phyloP scores from a whole-genome alignment of 805 yeast genomes.

The Candida nanaspora region DNA sequence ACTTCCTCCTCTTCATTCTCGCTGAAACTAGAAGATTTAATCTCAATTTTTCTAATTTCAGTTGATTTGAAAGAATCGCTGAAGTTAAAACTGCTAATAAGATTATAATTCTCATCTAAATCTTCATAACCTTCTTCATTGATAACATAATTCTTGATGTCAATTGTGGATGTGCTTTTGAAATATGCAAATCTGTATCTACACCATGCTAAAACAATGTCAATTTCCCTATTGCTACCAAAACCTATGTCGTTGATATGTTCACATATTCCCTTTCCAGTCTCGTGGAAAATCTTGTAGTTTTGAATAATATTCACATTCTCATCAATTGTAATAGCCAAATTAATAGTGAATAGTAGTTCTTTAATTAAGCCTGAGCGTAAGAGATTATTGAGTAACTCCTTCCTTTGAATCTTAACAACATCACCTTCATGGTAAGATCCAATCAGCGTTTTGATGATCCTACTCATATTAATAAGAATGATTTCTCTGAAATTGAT shows the following conservation, averaged over 20 bases:
- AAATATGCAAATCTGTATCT: conserved; percentile 30
- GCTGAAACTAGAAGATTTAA: conserved; percentile 8
- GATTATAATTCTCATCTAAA: conserved; percentile 20
- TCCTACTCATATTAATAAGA: conserved; percentile 11
- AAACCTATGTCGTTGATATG: conserved; percentile 4
- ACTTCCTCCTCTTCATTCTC: conserved; percentile 4
- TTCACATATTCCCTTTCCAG: conserved; percentile 17
- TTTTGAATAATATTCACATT: conserved; percentile 19
- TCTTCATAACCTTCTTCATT: conserved; percentile 38
- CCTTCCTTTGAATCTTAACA: conserved; percentile 5
- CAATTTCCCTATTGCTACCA: conserved; percentile 12
- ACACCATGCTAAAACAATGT: conserved; percentile 21
- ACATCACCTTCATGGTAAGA: conserved; percentile 6
- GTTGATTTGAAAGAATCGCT: conserved; percentile 17
- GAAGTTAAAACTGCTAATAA: conserved; percentile 17
- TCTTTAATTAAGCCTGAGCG: conserved; percentile 18
- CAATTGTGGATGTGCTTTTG: conserved; percentile 43
- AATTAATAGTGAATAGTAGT: conserved; percentile 16
- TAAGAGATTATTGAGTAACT: conserved; percentile 13
- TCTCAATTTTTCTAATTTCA: conserved; percentile 20
- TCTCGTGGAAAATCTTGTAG: conserved; percentile 16
- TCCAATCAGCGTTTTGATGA: conserved; percentile 13
- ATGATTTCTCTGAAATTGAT: conserved; percentile 21
- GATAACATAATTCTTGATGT: conserved; percentile 38
- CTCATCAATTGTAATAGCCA: conserved; percentile 25